phyloP scores from a whole-genome alignment of 108 stramenopile species.

The Cyclotella atomus region DNA sequence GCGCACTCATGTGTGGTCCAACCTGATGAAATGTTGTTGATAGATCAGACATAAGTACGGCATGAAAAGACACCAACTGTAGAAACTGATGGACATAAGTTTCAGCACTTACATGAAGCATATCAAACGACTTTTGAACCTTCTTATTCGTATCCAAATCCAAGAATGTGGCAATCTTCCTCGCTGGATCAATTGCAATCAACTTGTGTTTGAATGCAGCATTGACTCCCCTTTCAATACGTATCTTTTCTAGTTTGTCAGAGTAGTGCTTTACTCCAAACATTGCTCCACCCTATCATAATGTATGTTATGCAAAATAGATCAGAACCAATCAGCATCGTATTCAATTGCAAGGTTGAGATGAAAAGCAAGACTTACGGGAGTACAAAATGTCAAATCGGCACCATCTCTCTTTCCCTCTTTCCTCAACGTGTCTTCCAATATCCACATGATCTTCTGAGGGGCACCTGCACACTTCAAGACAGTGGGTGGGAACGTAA shows the following conservation, averaged over 20 bases:
- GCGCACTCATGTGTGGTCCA: constrained; percentile 44
- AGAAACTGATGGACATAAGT: no score
- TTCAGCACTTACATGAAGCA: constrained; percentile 50
- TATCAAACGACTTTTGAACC: constrained; percentile 24
- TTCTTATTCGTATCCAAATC: constrained; percentile 29
- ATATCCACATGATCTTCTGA: constrained; percentile 61
- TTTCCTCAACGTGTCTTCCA: constrained; percentile 30
- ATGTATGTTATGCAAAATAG: neutral
- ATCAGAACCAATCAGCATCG: neutral
- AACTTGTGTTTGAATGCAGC: constrained; percentile 23
- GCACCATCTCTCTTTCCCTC: constrained; percentile 30
- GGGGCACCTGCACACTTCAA: constrained; percentile 59
- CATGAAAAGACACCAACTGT: no score
- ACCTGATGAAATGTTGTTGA: neutral
- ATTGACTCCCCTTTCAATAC: constrained; percentile 30
- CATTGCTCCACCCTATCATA: constrained; percentile 9
- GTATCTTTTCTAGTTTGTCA: constrained; percentile 32
- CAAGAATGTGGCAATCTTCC: constrained; percentile 44
- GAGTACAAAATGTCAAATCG: constrained; percentile 29
- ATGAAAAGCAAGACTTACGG: neutral
- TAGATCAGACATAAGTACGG: neutral
- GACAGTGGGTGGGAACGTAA: constrained; percentile 35
- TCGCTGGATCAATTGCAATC: constrained; percentile 28
- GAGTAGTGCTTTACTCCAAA: constrained; percentile 49
- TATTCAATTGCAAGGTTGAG: neutral